Evolutionary conservation across 1,284 basidiomycete genomes (phyloP).

Genomic region (Malassezia pachydermatis): DNA sequence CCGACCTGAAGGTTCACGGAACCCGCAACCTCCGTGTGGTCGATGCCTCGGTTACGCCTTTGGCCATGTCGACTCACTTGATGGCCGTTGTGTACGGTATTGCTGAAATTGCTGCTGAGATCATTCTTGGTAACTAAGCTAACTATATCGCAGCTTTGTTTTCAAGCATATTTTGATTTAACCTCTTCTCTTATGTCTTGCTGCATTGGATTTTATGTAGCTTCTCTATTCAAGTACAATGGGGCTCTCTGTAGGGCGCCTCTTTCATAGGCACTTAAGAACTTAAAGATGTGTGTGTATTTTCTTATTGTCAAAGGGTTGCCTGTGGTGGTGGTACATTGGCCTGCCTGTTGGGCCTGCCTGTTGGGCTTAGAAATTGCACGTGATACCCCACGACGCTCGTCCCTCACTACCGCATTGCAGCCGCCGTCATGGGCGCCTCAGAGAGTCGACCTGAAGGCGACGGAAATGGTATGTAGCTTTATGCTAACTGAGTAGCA

Average conservation of each 20-base stretch:
- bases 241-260: no score
- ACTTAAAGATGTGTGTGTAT: no score
- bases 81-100: constrained; percentile 40
- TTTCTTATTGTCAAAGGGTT: no score
- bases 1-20: constrained; percentile 59
- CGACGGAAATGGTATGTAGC: not conserved
- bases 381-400: not conserved
- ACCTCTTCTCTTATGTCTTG: no score
- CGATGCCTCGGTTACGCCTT: constrained; percentile 47
- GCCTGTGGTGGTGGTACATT: no score
- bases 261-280: no score
- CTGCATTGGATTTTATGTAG: no score
- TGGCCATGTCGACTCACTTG: constrained; percentile 55
- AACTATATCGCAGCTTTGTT: constrained; percentile 3
- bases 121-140: constrained; percentile 25
- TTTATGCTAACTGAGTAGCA: constrained; percentile 9
- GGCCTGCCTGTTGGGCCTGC: no score
- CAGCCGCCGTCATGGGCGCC: constrained; percentile 16
- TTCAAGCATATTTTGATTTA: no score
- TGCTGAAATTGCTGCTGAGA: constrained; percentile 48
- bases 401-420: no score
- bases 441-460: constrained; percentile 12
- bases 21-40: constrained; percentile 55
- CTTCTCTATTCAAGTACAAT: no score
- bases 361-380: not conserved